phyloP scores from a whole-genome alignment of 768 basidiomycete genomes.

The Filobasidium floriforme region DNA sequence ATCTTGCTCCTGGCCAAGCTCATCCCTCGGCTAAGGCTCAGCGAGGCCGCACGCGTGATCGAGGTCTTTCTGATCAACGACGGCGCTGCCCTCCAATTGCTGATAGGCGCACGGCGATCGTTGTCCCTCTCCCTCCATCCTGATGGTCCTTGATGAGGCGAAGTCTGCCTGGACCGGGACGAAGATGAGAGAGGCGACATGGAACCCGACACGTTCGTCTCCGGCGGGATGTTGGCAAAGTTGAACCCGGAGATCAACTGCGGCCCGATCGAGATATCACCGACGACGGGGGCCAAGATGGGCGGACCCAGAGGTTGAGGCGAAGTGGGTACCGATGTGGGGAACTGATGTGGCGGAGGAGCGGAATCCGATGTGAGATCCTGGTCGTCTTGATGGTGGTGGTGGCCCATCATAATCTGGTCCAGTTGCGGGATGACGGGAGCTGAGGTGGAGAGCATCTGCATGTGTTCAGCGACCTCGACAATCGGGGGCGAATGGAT shows the following conservation, averaged over 20 bases:
- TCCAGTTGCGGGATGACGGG: constrained; percentile 5
- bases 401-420: background rate
- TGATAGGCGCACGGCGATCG: background rate
- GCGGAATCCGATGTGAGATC: background rate
- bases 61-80: background rate
- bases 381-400: background rate
- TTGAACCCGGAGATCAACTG: background rate
- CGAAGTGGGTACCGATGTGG: background rate
- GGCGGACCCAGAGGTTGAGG: constrained; percentile 1
- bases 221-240: background rate
- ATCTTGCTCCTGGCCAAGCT: constrained; percentile 4
- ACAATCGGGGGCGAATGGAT: background rate
- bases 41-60: background rate
- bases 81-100: background rate
- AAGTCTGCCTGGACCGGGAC: background rate
- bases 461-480: constrained; percentile 2
- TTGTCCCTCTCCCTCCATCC: background rate
- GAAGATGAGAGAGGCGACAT: too few species aligned
- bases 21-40: background rate
- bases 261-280: background rate
- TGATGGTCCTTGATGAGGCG: background rate
- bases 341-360: constrained; percentile 1
- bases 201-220: too few species aligned
- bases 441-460: constrained; percentile 1
- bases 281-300: background rate